Evolutionary conservation across 768 basidiomycete genomes (phyloP).

Genomic region (Rhodotorula sphaerocarpa): DNA sequence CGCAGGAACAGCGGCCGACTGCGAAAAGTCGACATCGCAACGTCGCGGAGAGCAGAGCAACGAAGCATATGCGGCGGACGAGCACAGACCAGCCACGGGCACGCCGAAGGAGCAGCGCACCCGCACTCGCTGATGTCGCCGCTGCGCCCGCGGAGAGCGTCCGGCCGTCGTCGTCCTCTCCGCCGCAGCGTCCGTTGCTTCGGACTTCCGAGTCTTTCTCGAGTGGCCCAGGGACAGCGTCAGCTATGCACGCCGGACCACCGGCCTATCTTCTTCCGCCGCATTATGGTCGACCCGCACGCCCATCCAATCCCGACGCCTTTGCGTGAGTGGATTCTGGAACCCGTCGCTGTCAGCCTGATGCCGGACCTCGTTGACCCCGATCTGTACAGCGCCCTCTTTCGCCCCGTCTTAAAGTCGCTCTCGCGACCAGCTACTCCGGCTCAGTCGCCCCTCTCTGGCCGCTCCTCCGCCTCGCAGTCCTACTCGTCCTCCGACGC

Average conservation of each 20-base stretch:
- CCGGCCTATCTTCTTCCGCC: slow-evolving; percentile 20
- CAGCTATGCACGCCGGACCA: no score
- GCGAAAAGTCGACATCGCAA: no score
- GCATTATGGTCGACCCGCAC: slow-evolving; percentile 11
- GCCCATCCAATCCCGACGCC: slow-evolving; percentile 15
- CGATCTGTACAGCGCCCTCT: slow-evolving; percentile 14
- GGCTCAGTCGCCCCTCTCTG: background rate
- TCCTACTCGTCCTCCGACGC: background rate
- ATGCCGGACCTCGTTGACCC: no score
- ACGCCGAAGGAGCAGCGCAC: background rate
- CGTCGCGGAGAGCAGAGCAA: no score
- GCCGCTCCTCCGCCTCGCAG: background rate
- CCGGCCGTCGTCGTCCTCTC: no score
- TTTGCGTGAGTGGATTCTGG: slow-evolving; percentile 13
- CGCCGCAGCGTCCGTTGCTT: background rate
- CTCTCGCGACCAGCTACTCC: slow-evolving; percentile 21
- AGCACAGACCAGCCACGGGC: no score
- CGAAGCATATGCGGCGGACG: no score
- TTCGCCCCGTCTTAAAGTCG: slow-evolving; percentile 21
- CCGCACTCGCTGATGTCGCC: background rate
- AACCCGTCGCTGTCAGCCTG: no score
- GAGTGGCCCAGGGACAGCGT: no score
- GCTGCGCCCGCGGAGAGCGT: background rate
- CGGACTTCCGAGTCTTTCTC: background rate
- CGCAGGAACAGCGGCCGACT: no score